Conservation (phyloP, 768 basidiomycete genomes). For the Tylopilus subfusipes region DNA sequence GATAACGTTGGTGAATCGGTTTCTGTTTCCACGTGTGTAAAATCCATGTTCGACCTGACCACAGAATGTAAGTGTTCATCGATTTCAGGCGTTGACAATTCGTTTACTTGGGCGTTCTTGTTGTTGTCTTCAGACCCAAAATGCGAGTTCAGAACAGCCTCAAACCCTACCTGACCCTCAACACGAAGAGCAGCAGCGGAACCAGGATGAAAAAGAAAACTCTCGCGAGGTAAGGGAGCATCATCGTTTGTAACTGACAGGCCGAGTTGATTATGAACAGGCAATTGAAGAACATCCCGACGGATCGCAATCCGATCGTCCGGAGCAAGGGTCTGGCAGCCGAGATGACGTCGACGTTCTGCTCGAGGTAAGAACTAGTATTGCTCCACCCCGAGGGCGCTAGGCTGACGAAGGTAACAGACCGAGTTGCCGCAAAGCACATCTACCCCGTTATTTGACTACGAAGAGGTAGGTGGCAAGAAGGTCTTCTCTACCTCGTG, state of each 20-base stretch:
- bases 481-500: not conserved
- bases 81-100: not conserved
- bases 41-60: not conserved
- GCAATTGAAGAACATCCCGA: not conserved
- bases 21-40: not conserved
- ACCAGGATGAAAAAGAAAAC: not conserved
- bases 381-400: too few relatives aligned
- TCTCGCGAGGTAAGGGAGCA: not conserved
- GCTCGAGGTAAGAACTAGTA: not conserved
- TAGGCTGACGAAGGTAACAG: not conserved
- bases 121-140: not conserved
- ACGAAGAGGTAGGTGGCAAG: not conserved
- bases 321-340: not conserved
- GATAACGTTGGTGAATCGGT: not conserved
- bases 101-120: not conserved
- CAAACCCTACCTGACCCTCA: not conserved
- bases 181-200: not conserved
- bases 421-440: not conserved
- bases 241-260: not conserved
- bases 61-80: not conserved
- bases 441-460: not conserved
- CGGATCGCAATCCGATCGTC: too few relatives aligned
- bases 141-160: not conserved
- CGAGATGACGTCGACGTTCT: not conserved
- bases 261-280: not conserved